Percentiles rank a stretch among this genome's conserved stretches.
These are phyloP conservation scores for Physcomitrellopsis africana DNA, from an alignment of 225 moss, liverwort and hornwort species.

Conservation along the genomic window DNA sequence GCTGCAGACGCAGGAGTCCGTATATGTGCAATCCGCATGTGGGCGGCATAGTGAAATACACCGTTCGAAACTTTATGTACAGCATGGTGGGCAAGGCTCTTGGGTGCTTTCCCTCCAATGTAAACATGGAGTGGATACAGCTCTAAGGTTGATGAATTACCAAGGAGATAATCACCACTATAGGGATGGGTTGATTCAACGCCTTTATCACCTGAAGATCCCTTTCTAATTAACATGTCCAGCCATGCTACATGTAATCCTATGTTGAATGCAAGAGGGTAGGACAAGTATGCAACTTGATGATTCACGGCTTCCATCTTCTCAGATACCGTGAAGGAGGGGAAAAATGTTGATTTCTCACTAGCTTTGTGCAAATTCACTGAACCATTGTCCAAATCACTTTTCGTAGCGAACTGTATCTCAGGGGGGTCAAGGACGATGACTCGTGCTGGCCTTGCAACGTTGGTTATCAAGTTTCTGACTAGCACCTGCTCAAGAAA, in stretches of 20 bases:
- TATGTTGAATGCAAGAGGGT: slow-evolving; percentile 62
- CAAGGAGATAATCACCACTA: slow-evolving; percentile 15
- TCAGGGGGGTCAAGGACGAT: slow-evolving; percentile 58
- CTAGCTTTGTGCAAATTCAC: slow-evolving; percentile 6
- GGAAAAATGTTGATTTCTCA: slow-evolving; percentile 34
- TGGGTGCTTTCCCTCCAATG: slow-evolving; percentile 29
- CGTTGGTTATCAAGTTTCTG: slow-evolving; percentile 54
- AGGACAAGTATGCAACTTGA: slow-evolving; percentile 53
- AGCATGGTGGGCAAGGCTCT: slow-evolving; percentile 30
- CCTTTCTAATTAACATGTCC: slow-evolving; percentile 40
- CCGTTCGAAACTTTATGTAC: slow-evolving; percentile 35
- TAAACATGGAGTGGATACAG: slow-evolving; percentile 43
- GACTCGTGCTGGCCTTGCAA: slow-evolving; percentile 60
- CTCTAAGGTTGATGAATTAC: slow-evolving; percentile 37
- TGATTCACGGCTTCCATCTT: slow-evolving; percentile 25
- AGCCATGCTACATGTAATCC: slow-evolving; percentile 62
- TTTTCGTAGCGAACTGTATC: slow-evolving; percentile 16
- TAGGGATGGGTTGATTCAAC: slow-evolving; percentile 24
- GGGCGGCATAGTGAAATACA: slow-evolving; percentile 49
- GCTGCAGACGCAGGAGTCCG: slow-evolving; percentile 43
- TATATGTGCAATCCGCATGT: slow-evolving; percentile 63
- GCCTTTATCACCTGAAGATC: slow-evolving; percentile 32
- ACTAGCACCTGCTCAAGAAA: slow-evolving; percentile 54
- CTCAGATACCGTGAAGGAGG: slow-evolving; percentile 33
- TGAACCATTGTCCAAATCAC: slow-evolving; percentile 18